phyloP scores from a whole-genome alignment of 371 early-diverging fungal species.

The Mucor plumbeus region DNA sequence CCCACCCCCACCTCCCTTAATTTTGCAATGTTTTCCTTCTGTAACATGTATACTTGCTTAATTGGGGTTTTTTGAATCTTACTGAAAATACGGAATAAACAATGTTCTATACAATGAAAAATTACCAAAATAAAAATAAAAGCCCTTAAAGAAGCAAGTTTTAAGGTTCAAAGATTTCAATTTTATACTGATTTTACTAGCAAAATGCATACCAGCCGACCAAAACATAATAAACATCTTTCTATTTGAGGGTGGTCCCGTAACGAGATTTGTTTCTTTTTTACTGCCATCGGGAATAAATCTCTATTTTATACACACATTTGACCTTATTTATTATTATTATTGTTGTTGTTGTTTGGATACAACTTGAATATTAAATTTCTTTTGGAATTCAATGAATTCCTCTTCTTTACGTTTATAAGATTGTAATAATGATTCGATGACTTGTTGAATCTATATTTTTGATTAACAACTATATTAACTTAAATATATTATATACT shows the following conservation, averaged over 20 bases:
- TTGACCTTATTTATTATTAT: neutral
- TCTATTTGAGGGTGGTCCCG: neutral
- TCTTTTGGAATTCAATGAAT: slow-evolving; percentile 83
- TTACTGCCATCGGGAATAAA: slow-evolving; percentile 2
- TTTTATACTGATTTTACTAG: neutral
- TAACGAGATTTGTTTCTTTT: neutral
- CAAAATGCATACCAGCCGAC: neutral
- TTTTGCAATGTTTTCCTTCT: neutral
- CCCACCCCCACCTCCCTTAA: too few relatives aligned
- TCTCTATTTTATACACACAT: neutral
- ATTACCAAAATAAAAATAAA: neutral
- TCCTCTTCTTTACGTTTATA: slow-evolving; percentile 93
- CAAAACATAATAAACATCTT: neutral
- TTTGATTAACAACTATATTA: neutral
- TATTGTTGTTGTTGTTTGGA: slow-evolving; percentile 48
- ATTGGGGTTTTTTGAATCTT: neutral
- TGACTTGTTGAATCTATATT: slow-evolving; percentile 74
- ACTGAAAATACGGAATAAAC: neutral
- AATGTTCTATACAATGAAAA: neutral
- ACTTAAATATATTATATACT: slow-evolving; percentile 29
- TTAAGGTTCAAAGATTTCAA: neutral
- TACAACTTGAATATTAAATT: slow-evolving; percentile 77
- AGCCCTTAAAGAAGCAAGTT: neutral
- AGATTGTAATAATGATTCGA: slow-evolving; percentile 72
- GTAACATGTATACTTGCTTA: neutral